Evolutionary conservation across 1,284 basidiomycete species (phyloP).

Genomic region (Coniophora puteana): DNA sequence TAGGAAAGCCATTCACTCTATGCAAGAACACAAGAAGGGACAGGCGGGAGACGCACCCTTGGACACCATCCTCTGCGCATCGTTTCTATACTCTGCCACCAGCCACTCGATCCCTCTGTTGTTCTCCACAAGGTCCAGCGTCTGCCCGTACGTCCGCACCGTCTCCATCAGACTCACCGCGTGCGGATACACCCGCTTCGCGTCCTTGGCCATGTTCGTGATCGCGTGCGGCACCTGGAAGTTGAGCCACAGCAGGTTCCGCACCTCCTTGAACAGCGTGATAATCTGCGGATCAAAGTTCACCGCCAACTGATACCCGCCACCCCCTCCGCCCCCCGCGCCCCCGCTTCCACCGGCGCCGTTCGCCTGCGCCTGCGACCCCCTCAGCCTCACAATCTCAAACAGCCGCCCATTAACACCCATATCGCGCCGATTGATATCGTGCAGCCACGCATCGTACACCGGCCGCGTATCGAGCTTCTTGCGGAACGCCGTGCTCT

Average conservation of each 20-base stretch:
- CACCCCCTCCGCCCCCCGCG: too few species aligned
- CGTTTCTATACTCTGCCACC: slow-evolving; percentile 88
- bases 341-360: slow-evolving; percentile 9
- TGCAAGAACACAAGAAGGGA: not conserved
- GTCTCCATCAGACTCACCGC: slow-evolving; percentile 99
- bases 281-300: slow-evolving; percentile 99
- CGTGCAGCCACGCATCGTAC: slow-evolving; percentile 94
- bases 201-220: slow-evolving; percentile 96
- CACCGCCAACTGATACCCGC: slow-evolving; percentile 85
- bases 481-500: slow-evolving; percentile 88
- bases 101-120: slow-evolving; percentile 92
- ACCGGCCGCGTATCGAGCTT: slow-evolving; percentile 94
- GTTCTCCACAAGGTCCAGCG: slow-evolving; percentile 82
- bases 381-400: slow-evolving; percentile 84
- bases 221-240: slow-evolving; percentile 95
- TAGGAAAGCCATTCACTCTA: not conserved
- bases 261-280: slow-evolving; percentile 96
- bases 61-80: slow-evolving; percentile 86
- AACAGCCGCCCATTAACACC: slow-evolving; percentile 94
- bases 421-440: slow-evolving; percentile 91
- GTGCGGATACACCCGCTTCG: slow-evolving; percentile 96
- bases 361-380: too few species aligned
- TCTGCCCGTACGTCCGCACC: slow-evolving; percentile 94
- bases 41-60: slow-evolving; percentile 50
- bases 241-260: slow-evolving; percentile 93